Conservation (phyloP, 2,329 filamentous ascomycete species). For the Phaeoacremonium minimum region DNA sequence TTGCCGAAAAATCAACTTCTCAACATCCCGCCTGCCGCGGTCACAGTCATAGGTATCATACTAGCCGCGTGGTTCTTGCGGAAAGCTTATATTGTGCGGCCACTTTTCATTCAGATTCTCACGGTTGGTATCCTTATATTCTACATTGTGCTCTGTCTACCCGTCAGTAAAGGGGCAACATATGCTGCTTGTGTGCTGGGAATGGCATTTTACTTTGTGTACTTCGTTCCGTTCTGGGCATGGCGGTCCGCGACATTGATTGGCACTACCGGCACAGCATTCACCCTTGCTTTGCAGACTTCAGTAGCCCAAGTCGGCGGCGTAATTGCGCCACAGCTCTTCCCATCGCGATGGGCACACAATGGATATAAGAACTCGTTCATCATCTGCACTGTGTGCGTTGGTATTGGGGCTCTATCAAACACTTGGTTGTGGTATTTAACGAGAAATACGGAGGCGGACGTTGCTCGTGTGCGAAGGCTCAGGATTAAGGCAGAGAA, state of each 20-base stretch:
- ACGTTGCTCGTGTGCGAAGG: conserved; percentile 14
- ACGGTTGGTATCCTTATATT: conserved; percentile 7
- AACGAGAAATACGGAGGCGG: conserved; percentile 17
- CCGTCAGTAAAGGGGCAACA: conserved; percentile 29
- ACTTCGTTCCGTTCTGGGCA: conserved; percentile 40
- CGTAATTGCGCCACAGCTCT: conserved; percentile 38
- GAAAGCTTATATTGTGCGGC: too few species aligned
- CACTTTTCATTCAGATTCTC: conserved; percentile 18
- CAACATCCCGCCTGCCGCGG: conserved; percentile 38
- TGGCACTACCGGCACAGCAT: conserved; percentile 37
- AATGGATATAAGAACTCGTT: conserved; percentile 22
- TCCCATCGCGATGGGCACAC: conserved; percentile 33
- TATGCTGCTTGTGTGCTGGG: conserved; percentile 40
- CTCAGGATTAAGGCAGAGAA: conserved; percentile 10
- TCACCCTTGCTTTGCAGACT: conserved; percentile 36
- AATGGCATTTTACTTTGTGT: conserved; percentile 33
- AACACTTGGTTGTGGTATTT: conserved; percentile 19
- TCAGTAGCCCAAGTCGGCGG: conserved; percentile 38
- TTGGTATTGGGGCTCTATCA: conserved; percentile 15
- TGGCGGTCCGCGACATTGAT: conserved; percentile 35
- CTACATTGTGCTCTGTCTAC: conserved; percentile 37
- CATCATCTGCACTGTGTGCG: conserved; percentile 15
- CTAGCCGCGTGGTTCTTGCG: too few species aligned
- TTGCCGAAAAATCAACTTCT: conserved; percentile 38
- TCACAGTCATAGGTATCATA: conserved; percentile 30